A percentile compares a stretch with the other conserved stretches of the same genome.
Conservation (phyloP, 2,329 filamentous ascomycete genomes). For the Hypoxylon sp. region DNA sequence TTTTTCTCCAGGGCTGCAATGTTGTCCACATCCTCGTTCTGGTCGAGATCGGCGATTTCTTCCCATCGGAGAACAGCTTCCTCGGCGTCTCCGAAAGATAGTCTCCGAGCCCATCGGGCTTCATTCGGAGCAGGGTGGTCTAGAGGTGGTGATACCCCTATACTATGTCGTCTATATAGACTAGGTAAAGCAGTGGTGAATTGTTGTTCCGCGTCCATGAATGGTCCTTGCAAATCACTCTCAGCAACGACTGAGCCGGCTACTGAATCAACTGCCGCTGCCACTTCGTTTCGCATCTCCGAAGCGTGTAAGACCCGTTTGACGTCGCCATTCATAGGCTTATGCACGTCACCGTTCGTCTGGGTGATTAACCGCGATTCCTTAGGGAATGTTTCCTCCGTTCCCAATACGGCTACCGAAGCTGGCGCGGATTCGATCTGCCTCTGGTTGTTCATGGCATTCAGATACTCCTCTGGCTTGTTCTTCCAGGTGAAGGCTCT, state of each 20-base stretch:
- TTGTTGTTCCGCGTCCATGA: constrained; percentile 65
- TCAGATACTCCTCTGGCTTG: constrained; percentile 72
- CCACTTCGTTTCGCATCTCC: constrained; percentile 46
- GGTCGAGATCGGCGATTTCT: constrained; percentile 63
- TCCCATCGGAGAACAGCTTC: constrained; percentile 80
- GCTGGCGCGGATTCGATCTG: constrained; percentile 47
- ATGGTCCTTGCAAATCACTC: constrained; percentile 69
- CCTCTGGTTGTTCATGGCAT: constrained; percentile 58
- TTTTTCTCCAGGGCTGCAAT: constrained; percentile 35
- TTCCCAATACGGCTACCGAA: constrained; percentile 27
- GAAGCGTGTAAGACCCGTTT: constrained; percentile 41
- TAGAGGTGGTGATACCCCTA: constrained; percentile 57
- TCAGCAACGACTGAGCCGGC: constrained; percentile 73
- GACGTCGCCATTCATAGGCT: constrained; percentile 42
- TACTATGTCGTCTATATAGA: constrained; percentile 75
- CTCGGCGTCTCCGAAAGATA: constrained; percentile 83
- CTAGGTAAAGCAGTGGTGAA: constrained; percentile 62
- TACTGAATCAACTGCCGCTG: constrained; percentile 65
- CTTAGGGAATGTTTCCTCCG: constrained; percentile 31
- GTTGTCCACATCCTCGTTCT: constrained; percentile 56
- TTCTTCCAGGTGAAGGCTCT: constrained; percentile 75
- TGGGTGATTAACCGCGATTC: constrained; percentile 37
- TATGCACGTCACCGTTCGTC: constrained; percentile 39
- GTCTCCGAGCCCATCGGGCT: constrained; percentile 76
- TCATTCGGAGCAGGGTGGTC: constrained; percentile 63